Evolutionary conservation across 2,329 filamentous ascomycete genomes (phyloP).

Genomic region (Penicillium sp.): DNA sequence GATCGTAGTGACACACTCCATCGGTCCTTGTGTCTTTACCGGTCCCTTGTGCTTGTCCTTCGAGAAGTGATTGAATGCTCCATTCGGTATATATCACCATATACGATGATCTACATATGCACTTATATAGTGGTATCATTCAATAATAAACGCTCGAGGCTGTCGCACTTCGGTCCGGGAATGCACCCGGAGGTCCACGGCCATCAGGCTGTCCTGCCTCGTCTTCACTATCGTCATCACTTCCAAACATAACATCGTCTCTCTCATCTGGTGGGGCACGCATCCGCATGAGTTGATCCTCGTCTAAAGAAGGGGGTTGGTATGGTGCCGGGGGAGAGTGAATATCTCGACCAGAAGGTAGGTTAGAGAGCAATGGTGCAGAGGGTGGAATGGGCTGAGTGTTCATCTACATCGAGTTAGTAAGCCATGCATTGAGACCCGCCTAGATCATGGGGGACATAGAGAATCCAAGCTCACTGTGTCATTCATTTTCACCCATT

Average conservation of each 20-base stretch:
- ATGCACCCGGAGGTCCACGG: constrained; percentile 32
- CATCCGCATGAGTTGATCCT: constrained; percentile 60
- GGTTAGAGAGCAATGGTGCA: constrained; percentile 69
- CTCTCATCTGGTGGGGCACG: constrained; percentile 56
- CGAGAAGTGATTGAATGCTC: not conserved
- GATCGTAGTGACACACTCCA: not conserved
- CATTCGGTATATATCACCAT: too few species aligned
- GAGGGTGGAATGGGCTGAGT: constrained; percentile 73
- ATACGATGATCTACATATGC: not conserved
- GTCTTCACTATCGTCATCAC: constrained; percentile 50
- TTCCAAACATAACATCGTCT: constrained; percentile 33
- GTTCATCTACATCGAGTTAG: constrained; percentile 61
- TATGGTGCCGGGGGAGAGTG: constrained; percentile 67
- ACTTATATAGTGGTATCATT: constrained; percentile 7
- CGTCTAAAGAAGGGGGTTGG: constrained; percentile 63
- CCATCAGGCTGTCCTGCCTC: constrained; percentile 22
- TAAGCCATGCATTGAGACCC: not conserved
- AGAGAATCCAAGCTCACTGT: constrained; percentile 59
- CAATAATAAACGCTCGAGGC: constrained; percentile 37
- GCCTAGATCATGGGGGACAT: too few species aligned
- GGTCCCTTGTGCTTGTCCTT: not conserved
- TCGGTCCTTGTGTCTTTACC: not conserved
- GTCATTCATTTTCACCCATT: constrained; percentile 92
- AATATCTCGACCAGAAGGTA: constrained; percentile 88
- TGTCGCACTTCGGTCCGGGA: constrained; percentile 37